phyloP scores from a whole-genome alignment of 1,284 basidiomycete species.

The Psilocybe mexicana region DNA sequence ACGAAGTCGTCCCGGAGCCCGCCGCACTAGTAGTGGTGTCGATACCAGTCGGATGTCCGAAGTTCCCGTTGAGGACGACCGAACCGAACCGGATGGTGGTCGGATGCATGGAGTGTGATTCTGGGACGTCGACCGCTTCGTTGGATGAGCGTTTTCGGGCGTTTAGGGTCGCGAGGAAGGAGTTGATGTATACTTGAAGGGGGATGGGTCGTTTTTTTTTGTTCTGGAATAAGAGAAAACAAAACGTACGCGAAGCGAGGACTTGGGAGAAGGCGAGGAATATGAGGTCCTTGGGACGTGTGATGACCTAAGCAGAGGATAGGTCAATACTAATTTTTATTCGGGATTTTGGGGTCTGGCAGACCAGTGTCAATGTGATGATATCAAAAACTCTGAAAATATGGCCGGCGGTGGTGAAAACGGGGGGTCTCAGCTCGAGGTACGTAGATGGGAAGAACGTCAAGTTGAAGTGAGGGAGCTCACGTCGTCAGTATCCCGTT shows the following conservation, averaged over 20 bases:
- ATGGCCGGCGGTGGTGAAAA: not conserved
- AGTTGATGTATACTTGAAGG: not conserved
- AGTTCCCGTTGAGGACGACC: not conserved
- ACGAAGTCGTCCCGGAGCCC: no score
- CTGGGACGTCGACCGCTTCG: not conserved
- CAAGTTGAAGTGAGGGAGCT: not conserved
- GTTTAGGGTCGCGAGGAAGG: not conserved
- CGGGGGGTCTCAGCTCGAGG: no score
- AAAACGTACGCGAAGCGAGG: not conserved
- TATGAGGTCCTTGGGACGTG: not conserved
- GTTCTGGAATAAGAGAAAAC: not conserved
- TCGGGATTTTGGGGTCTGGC: not conserved
- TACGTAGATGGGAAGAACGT: no score
- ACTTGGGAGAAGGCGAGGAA: not conserved
- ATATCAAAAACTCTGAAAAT: not conserved
- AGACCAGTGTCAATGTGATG: not conserved
- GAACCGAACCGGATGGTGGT: not conserved
- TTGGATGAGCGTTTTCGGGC: not conserved
- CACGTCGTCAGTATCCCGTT: not conserved
- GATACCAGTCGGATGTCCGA: no score
- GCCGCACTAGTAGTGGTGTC: no score
- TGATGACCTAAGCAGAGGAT: not conserved
- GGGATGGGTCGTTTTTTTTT: not conserved
- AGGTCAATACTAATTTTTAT: not conserved
- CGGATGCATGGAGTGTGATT: not conserved